Conservation (phyloP, 73 alveolate species). For the Effrenium voratum region DNA sequence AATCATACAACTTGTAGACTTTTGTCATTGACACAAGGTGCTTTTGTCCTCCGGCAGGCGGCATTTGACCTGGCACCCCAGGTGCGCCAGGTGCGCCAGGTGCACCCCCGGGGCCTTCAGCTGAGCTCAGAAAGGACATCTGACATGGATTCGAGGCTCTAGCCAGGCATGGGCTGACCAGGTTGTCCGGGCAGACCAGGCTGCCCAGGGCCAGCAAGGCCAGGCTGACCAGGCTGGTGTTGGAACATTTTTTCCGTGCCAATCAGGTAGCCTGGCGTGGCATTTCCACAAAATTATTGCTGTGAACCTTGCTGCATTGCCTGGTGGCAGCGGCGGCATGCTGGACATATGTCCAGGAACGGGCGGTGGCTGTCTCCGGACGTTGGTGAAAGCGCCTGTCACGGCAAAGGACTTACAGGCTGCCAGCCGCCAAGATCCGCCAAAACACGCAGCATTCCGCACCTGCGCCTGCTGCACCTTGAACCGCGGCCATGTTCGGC, state of each 20-base stretch:
- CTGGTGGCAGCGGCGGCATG: slow-evolving; percentile 90
- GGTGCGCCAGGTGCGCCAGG: slow-evolving; percentile 14
- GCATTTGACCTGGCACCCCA: slow-evolving; percentile 13
- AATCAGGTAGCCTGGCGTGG: not conserved
- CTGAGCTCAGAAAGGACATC: too few species aligned
- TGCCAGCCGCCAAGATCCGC: not conserved
- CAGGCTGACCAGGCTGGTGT: slow-evolving; percentile 46
- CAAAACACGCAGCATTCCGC: not conserved
- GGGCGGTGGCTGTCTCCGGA: slow-evolving; percentile 53
- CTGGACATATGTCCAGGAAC: slow-evolving; percentile 80
- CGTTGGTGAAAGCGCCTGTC: slow-evolving; percentile 51
- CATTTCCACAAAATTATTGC: not conserved
- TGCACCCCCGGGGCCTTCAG: slow-evolving; percentile 35
- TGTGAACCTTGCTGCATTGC: not conserved
- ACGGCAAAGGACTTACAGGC: not conserved
- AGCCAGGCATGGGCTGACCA: too few species aligned
- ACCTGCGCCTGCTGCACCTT: slow-evolving; percentile 19
- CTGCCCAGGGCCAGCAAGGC: too few species aligned
- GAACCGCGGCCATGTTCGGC: slow-evolving; percentile 41
- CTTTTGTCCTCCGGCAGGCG: slow-evolving; percentile 10
- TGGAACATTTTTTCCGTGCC: slow-evolving; percentile 78
- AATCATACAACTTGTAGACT: too few species aligned
- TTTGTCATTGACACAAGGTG: too few species aligned
- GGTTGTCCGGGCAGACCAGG: too few species aligned
- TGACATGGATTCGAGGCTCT: too few species aligned